These are phyloP conservation scores for Phytopythium ostracodes DNA, from an alignment of 352 stramenopile genomes.

Conservation along the genomic window DNA sequence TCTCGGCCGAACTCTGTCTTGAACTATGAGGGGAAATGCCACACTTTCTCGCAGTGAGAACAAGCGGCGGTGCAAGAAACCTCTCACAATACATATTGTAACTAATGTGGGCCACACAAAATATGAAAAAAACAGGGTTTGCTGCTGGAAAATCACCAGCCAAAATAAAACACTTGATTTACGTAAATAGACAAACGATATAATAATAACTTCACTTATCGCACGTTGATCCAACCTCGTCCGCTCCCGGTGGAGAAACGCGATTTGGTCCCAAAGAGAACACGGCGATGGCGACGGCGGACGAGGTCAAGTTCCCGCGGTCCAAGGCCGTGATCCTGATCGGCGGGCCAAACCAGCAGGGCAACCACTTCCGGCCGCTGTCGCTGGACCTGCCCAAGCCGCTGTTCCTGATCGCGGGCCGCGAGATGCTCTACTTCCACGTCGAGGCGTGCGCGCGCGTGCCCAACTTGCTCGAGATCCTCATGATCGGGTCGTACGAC, in stretches of 20 bases:
- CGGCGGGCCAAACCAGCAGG: constrained; percentile 80
- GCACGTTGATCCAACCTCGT: neutral
- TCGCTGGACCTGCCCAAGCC: constrained; percentile 85
- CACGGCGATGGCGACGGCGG: constrained; percentile 13
- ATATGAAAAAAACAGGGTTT: neutral
- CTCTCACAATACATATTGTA: neutral
- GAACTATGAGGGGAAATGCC: neutral
- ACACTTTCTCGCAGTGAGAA: neutral
- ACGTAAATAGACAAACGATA: neutral
- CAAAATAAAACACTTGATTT: too few species aligned
- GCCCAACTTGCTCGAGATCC: constrained; percentile 80
- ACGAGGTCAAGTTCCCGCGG: constrained; percentile 57
- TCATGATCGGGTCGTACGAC: constrained; percentile 89
- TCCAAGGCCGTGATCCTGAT: constrained; percentile 88
- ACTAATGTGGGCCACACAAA: neutral
- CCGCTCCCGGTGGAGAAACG: neutral
- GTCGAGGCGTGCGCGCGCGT: constrained; percentile 82
- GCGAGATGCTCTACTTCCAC: constrained; percentile 89
- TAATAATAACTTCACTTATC: neutral
- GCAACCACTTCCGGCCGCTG: constrained; percentile 85
- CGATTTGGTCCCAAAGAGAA: neutral
- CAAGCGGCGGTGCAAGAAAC: neutral
- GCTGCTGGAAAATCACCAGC: too few species aligned
- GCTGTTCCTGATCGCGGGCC: constrained; percentile 81
- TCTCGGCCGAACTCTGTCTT: neutral